These are phyloP conservation scores for Coemansia sp. DNA, from an alignment of 192 early-diverging fungal species.

Conservation along the genomic window DNA sequence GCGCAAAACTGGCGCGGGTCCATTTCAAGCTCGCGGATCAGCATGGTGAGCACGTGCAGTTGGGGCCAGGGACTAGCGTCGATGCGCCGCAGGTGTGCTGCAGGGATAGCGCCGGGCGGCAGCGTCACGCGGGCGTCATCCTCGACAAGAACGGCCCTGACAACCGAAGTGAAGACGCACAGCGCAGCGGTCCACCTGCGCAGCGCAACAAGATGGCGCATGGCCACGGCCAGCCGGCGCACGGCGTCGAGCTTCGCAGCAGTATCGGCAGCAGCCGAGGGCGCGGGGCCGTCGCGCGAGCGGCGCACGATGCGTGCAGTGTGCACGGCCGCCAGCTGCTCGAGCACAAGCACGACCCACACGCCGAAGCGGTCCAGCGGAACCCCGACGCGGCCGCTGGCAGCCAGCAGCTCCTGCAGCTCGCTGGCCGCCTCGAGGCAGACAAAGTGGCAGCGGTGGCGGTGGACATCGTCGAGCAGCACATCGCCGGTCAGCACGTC, in stretches of 20 bases:
- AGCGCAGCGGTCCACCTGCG: slow-evolving; percentile 39
- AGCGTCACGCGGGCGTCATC: neutral
- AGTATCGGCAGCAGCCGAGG: neutral
- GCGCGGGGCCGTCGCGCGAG: neutral
- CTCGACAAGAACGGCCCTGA: slow-evolving; percentile 33
- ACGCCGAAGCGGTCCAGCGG: slow-evolving; percentile 24
- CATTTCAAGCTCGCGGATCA: slow-evolving; percentile 40
- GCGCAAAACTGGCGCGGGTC: slow-evolving; percentile 36
- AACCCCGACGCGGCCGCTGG: neutral
- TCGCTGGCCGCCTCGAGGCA: slow-evolving; percentile 26
- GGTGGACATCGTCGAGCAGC: slow-evolving; percentile 18
- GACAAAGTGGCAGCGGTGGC: slow-evolving; percentile 23
- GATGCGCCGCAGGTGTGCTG: neutral
- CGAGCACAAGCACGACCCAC: slow-evolving; percentile 27
- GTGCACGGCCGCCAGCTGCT: slow-evolving; percentile 22
- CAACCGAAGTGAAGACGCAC: slow-evolving; percentile 33
- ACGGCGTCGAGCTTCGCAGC: slow-evolving; percentile 20
- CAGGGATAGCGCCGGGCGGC: neutral
- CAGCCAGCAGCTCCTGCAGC: slow-evolving; percentile 16
- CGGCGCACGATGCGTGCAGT: slow-evolving; percentile 4
- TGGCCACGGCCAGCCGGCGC: slow-evolving; percentile 14
- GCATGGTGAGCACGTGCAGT: slow-evolving; percentile 34
- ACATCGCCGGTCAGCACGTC: slow-evolving; percentile 13
- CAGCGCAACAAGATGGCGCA: slow-evolving; percentile 25
- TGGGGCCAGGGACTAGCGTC: slow-evolving; percentile 25